These are phyloP conservation scores for Ilyonectria destructans DNA, from an alignment of 2,329 filamentous ascomycete species.

Conservation along the genomic window DNA sequence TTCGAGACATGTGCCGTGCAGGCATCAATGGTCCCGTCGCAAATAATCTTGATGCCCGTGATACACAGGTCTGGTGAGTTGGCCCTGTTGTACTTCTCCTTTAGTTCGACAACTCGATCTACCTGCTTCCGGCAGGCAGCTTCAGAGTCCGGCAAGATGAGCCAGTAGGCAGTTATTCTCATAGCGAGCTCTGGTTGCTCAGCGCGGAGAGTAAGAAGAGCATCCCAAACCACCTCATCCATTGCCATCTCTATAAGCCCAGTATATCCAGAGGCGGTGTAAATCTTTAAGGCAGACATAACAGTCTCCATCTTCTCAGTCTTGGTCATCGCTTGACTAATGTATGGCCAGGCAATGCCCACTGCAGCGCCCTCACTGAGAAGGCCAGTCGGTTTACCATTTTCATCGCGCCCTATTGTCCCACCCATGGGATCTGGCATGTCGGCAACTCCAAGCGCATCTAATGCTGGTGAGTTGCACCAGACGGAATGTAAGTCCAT, in stretches of 20 bases:
- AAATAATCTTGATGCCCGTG: conserved; percentile 75
- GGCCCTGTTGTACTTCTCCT: conserved; percentile 52
- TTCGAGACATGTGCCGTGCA: conserved; percentile 72
- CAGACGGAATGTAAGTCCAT: conserved; percentile 63
- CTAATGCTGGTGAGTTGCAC: conserved; percentile 62
- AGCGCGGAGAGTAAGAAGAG: conserved; percentile 51
- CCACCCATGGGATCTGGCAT: conserved; percentile 60
- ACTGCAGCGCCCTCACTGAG: conserved; percentile 60
- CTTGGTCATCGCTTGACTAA: conserved; percentile 55
- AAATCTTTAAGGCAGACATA: conserved; percentile 56
- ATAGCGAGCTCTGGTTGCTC: conserved; percentile 53
- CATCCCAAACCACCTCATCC: conserved; percentile 62
- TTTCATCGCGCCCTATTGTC: conserved; percentile 57
- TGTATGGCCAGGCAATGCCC: conserved; percentile 60
- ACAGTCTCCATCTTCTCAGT: conserved; percentile 58
- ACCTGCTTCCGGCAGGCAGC: conserved; percentile 57
- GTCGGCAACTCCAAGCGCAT: conserved; percentile 57
- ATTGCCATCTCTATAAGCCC: conserved; percentile 66
- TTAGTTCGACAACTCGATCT: conserved; percentile 57
- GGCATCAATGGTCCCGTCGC: conserved; percentile 75
- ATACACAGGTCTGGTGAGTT: conserved; percentile 60
- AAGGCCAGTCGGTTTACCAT: conserved; percentile 59
- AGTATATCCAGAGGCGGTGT: conserved; percentile 60
- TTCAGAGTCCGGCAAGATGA: conserved; percentile 56
- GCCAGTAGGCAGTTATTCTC: conserved; percentile 62